Evolutionary conservation across 352 stramenopile species (phyloP).

Genomic region (Phytophthora lateralis): DNA sequence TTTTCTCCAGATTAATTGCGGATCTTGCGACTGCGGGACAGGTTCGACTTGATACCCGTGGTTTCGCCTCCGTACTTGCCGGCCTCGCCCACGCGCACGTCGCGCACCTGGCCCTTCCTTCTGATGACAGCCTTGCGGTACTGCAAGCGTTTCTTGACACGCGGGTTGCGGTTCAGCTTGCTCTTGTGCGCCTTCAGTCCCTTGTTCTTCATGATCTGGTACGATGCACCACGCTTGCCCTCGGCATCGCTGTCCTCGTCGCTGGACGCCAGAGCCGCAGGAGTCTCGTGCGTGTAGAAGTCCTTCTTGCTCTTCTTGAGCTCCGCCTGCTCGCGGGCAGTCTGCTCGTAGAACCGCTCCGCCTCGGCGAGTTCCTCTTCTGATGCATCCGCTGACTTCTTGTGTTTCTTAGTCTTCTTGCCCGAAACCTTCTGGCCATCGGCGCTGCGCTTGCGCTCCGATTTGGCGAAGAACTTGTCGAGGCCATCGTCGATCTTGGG

Average conservation of each 20-base stretch:
- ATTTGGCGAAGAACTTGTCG: conserved; percentile 70
- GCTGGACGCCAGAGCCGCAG: conserved; percentile 46
- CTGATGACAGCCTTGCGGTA: conserved; percentile 98
- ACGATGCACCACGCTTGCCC: conserved; percentile 92
- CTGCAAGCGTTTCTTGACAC: conserved; percentile 98
- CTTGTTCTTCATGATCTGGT: conserved; percentile 98
- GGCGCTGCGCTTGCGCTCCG: conserved; percentile 37
- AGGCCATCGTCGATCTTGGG: conserved; percentile 59
- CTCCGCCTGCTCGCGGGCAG: conserved; percentile 50
- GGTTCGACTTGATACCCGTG: conserved; percentile 91
- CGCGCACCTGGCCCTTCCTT: conserved; percentile 97
- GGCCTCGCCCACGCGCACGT: conserved; percentile 88
- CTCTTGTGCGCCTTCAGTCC: conserved; percentile 97
- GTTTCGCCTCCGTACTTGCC: conserved; percentile 89
- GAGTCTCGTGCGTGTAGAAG: conserved; percentile 77
- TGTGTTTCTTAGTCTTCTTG: conserved; percentile 56
- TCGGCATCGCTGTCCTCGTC: conserved; percentile 74
- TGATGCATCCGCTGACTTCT: conserved; percentile 46
- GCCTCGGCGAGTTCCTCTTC: conserved; percentile 60
- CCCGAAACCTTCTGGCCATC: conserved; percentile 9
- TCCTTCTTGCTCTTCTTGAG: conserved; percentile 77
- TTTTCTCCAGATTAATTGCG: conserved; percentile 62
- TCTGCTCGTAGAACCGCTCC: conserved; percentile 77
- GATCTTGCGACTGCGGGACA: conserved; percentile 91
- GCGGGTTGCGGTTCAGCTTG: conserved; percentile 98